phyloP scores from a whole-genome alignment of 331 rosid species.

The Ulmus americana region DNA sequence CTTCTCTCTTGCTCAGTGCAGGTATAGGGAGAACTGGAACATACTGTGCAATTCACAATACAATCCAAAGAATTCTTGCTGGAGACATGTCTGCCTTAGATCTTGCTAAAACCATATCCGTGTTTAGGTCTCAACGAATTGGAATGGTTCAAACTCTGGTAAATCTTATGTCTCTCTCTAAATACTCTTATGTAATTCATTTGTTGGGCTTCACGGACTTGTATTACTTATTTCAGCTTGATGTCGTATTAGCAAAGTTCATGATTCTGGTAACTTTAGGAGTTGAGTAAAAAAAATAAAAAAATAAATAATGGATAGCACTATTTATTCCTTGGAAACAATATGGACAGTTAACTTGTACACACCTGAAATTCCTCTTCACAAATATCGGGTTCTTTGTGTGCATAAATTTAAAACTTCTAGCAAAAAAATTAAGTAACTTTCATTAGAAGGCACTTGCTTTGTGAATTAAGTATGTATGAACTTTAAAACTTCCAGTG shows the following conservation, averaged over 20 bases:
- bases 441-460: neutral
- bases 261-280: neutral
- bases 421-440: neutral
- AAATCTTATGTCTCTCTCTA: slow-evolving; percentile 9
- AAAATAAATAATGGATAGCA: neutral
- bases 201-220: neutral
- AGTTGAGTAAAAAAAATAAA: neutral
- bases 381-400: neutral
- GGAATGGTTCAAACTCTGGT: slow-evolving; percentile 99
- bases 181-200: slow-evolving; percentile 8
- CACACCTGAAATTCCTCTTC: neutral
- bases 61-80: slow-evolving; percentile 79
- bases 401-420: neutral
- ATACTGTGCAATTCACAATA: slow-evolving; percentile 82
- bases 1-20: slow-evolving; percentile 67
- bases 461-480: neutral
- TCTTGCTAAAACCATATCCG: slow-evolving; percentile 55
- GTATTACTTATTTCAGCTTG: neutral
- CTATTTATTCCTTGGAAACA: neutral
- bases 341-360: neutral
- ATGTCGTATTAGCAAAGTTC: slow-evolving; percentile 1
- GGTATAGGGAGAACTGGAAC: slow-evolving; percentile 98
- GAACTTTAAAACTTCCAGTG: neutral
- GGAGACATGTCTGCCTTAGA: slow-evolving; percentile 87
- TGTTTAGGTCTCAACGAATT: slow-evolving; percentile 83